These are phyloP conservation scores for Scytalidium lignicola DNA, from an alignment of 2,329 filamentous ascomycete species.

Conservation along the genomic window DNA sequence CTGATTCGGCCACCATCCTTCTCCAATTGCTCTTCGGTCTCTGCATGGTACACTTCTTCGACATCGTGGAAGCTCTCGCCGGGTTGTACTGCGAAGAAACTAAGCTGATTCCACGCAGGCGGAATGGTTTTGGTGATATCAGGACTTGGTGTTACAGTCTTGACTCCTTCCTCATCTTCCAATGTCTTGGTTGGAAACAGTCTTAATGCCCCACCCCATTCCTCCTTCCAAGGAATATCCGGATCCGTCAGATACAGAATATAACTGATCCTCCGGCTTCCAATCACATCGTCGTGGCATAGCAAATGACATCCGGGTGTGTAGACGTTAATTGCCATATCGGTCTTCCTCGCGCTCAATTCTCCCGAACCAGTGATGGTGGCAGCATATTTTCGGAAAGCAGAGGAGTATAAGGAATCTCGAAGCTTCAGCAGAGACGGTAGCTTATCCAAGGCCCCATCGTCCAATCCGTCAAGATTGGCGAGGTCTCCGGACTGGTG, in stretches of 20 bases:
- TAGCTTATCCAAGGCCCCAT: constrained; percentile 76
- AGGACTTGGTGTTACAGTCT: constrained; percentile 74
- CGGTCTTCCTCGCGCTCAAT: constrained; percentile 88
- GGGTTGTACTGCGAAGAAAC: constrained; percentile 96
- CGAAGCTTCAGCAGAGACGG: constrained; percentile 89
- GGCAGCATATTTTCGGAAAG: constrained; percentile 85
- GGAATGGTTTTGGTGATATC: constrained; percentile 80
- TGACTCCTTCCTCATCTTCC: constrained; percentile 63
- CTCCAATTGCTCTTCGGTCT: constrained; percentile 52
- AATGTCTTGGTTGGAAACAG: constrained; percentile 69
- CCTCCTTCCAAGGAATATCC: constrained; percentile 80
- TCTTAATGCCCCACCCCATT: constrained; percentile 89
- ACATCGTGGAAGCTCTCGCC: constrained; percentile 99
- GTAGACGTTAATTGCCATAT: constrained; percentile 99
- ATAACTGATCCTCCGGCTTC: constrained; percentile 92
- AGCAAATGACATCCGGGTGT: constrained; percentile 92
- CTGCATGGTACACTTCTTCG: constrained; percentile 86
- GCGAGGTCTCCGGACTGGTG: constrained; percentile 97
- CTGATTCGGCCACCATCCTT: constrained; percentile 73
- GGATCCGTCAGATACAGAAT: constrained; percentile 95
- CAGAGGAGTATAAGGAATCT: constrained; percentile 86
- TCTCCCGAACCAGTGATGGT: constrained; percentile 80
- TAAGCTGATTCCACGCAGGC: constrained; percentile 94
- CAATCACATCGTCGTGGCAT: constrained; percentile 98
- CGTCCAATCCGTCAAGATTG: constrained; percentile 90